Evolutionary conservation across 768 basidiomycete species (phyloP), one percentile per base, ranked within the genome.

Genomic region (Vararia minispora): DNA sequence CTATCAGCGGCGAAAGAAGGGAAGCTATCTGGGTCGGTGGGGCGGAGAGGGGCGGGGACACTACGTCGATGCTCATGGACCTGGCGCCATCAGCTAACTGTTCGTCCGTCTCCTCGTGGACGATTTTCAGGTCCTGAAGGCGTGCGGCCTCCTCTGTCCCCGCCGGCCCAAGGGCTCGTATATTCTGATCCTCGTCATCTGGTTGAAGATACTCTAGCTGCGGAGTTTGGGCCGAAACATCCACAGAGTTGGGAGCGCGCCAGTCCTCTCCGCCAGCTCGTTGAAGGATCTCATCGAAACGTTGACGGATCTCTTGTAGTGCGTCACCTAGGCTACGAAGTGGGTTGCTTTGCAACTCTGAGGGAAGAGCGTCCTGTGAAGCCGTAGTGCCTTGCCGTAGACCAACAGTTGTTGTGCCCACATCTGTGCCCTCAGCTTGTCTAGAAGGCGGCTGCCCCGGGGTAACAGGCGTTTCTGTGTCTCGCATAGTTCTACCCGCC

Each of bases 81-180:
- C 51, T 45, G 16, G 53, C 52, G 2, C 58, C 45, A 7, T 61
- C 55, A 13, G 45, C 20, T 13, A 22, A 26, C 18, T 33, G 29
- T 7, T 16, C 31, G 28, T 55, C 46, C 36, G 59, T 56, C 12
- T 72, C 66, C 3, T 75, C 76, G 44, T 87, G 86, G 20, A 76
- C 58, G 45, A 95, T 65, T 31, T 74, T 81, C 25, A 97, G 75
- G 35, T 94, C 80, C 46, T 80, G 71, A 32, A 95, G 63, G 52
- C 80, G 85, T 13, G 84, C 80, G 9, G 75, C 72, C 54, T 91
- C 76, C 48, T 94, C 89, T 29, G 87, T 79, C 8, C 72, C 77
- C 3, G 92, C 81, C 1, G 88, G 77, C 5, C 89, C 94, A 16
- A 98, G 71, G 1, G 91, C 89, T 58, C 94, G 89, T 75, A 84